A percentile compares a stretch with the other conserved stretches of the same genome.
Conservation (phyloP, 129 eudicot genomes). For the Flaveria linearis region DNA sequence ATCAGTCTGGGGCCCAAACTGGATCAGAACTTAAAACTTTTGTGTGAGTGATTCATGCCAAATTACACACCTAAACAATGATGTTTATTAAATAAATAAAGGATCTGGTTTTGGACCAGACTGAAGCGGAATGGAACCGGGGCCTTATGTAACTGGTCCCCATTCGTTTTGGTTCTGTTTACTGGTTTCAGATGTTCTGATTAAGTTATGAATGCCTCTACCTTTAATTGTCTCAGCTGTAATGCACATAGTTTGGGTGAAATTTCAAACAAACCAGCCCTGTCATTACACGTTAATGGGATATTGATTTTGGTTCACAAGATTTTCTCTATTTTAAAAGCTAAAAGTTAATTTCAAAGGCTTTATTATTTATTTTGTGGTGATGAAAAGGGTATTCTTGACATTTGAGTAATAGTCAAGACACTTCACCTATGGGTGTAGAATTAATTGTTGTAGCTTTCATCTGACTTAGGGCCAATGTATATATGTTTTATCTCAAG, state of each 20-base stretch:
- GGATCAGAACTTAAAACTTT: background rate
- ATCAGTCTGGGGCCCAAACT: background rate
- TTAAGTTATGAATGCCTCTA: background rate
- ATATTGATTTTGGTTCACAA: background rate
- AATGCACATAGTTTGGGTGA: background rate
- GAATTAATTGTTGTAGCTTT: background rate
- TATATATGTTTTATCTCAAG: constrained; percentile 11
- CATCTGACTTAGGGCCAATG: background rate
- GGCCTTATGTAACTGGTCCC: background rate
- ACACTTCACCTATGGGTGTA: constrained; percentile 7
- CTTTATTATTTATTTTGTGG: background rate
- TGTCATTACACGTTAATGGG: constrained; percentile 9
- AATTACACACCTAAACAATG: background rate
- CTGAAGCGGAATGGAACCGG: background rate
- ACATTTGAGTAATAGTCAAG: background rate
- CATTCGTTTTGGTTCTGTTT: background rate
- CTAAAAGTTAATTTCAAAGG: background rate
- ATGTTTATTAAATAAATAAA: background rate
- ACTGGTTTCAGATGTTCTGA: background rate
- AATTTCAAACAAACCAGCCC: constrained; percentile 5
- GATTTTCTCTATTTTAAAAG: constrained; percentile 4
- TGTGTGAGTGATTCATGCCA: background rate
- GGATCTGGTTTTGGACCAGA: background rate
- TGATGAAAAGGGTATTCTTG: background rate
- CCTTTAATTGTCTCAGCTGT: constrained; percentile 4